phyloP scores from a whole-genome alignment of 2,329 filamentous ascomycete genomes.

The Harringtonia aguacate region DNA sequence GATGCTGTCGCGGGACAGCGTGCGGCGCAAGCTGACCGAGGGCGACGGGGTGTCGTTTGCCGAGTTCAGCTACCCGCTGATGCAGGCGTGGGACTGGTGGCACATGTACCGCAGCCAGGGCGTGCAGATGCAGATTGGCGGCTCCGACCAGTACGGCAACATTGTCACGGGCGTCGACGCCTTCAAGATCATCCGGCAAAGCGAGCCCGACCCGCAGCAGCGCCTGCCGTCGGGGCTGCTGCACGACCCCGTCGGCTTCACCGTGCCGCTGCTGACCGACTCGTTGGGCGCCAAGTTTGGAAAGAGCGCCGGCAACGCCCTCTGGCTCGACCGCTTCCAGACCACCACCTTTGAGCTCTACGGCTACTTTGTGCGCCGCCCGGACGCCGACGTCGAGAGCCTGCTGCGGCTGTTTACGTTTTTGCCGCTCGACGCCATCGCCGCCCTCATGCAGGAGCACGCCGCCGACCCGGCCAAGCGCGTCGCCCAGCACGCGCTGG shows the following conservation, averaged over 20 bases:
- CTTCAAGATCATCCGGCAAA: constrained; percentile 60
- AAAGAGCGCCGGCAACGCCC: constrained; percentile 76
- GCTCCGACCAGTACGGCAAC: constrained; percentile 93
- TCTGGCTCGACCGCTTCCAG: constrained; percentile 81
- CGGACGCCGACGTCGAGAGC: constrained; percentile 70
- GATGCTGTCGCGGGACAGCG: constrained; percentile 82
- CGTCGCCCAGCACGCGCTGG: constrained; percentile 71
- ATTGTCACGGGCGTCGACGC: constrained; percentile 84
- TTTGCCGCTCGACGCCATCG: constrained; percentile 60
- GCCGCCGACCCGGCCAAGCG: constrained; percentile 56
- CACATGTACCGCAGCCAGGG: constrained; percentile 58
- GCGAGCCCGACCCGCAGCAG: constrained; percentile 32
- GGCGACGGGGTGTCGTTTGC: constrained; percentile 90
- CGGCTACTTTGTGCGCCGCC: constrained; percentile 73
- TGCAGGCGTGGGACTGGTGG: constrained; percentile 98
- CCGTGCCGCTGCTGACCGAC: constrained; percentile 81
- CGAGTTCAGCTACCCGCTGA: constrained; percentile 85
- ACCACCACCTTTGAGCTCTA: constrained; percentile 82
- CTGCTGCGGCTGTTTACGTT: constrained; percentile 90
- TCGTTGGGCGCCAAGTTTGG: too few relatives aligned
- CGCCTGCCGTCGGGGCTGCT: constrained; percentile 29
- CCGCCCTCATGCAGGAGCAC: constrained; percentile 57
- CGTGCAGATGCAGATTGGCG: constrained; percentile 82
- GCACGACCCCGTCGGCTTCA: constrained; percentile 69
- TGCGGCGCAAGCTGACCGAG: constrained; percentile 59